Conservation (phyloP, 2,329 filamentous ascomycete genomes). For the Mycosphaerella arachidis region DNA sequence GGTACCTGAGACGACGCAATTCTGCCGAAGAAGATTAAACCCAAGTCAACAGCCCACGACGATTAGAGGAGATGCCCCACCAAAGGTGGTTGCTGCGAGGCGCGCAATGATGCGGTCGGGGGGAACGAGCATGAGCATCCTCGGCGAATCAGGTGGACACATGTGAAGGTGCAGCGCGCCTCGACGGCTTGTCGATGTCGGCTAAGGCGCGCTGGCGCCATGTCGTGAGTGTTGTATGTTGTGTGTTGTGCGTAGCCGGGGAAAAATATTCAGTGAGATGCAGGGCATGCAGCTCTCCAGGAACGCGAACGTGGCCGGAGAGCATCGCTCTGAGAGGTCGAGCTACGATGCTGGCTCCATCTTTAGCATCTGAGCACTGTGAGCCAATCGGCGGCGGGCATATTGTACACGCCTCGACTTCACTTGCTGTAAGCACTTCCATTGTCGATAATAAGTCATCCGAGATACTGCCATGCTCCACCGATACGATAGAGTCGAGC, state of each 20-base stretch:
- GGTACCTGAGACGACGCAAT: constrained; percentile 5
- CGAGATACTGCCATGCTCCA: constrained; percentile 4
- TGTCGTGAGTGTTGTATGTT: not conserved
- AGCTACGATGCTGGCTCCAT: not conserved
- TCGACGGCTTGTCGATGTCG: not conserved
- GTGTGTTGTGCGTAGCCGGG: not conserved
- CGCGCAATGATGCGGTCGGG: not conserved
- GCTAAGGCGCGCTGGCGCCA: not conserved
- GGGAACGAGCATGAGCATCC: constrained; percentile 2
- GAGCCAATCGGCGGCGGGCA: not conserved
- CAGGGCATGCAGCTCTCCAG: not conserved
- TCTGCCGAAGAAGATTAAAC: constrained; percentile 6
- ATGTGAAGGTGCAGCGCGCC: not conserved
- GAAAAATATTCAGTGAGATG: constrained; percentile 1
- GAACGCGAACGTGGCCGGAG: not conserved
- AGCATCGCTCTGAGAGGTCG: not conserved
- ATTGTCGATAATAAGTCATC: not conserved
- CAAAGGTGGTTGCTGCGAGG: constrained; percentile 2
- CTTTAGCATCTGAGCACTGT: not conserved
- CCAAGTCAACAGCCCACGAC: constrained; percentile 3
- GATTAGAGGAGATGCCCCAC: not conserved
- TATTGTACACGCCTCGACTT: constrained; percentile 6
- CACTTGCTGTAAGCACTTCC: constrained; percentile 9
- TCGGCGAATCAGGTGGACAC: not conserved
- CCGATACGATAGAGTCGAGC: not conserved